phyloP scores from a whole-genome alignment of 306 rosid genomes.

The Lagenaria siceraria region DNA sequence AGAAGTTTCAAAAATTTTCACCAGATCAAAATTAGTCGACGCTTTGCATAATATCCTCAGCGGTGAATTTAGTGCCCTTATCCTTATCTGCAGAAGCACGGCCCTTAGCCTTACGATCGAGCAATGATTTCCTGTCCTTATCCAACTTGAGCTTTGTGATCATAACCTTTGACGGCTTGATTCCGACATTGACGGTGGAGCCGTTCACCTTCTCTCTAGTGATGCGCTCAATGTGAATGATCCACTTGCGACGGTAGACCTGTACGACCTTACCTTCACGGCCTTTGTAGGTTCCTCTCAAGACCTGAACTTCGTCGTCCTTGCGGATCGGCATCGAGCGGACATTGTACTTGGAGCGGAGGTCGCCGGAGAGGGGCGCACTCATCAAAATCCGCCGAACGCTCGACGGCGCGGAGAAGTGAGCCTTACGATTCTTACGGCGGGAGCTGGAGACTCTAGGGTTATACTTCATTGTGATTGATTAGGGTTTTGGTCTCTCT shows the following conservation, averaged over 20 bases:
- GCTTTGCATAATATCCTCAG: conserved; percentile 85
- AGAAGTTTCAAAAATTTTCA: neutral
- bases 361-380: conserved; percentile 72
- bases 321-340: conserved; percentile 84
- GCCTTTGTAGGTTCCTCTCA: conserved; percentile 84
- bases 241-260: conserved; percentile 95
- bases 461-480: conserved; percentile 59
- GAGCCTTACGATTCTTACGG: conserved; percentile 93
- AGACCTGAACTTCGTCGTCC: conserved; percentile 88
- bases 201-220: conserved; percentile 97
- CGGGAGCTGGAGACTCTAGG: conserved; percentile 85
- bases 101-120: conserved; percentile 92
- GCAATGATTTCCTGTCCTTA: conserved; percentile 77
- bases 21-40: conserved; percentile 38
- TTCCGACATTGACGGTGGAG: conserved; percentile 85
- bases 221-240: conserved; percentile 82
- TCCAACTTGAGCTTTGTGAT: conserved; percentile 75
- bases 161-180: conserved; percentile 67
- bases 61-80: conserved; percentile 85
- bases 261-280: conserved; percentile 88
- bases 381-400: conserved; percentile 83
- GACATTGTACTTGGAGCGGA: conserved; percentile 81
- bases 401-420: conserved; percentile 92
- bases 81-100: conserved; percentile 93
- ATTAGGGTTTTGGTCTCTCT: neutral